phyloP scores from a whole-genome alignment of 1,284 basidiomycete genomes.

The Volvariella surrecta region DNA sequence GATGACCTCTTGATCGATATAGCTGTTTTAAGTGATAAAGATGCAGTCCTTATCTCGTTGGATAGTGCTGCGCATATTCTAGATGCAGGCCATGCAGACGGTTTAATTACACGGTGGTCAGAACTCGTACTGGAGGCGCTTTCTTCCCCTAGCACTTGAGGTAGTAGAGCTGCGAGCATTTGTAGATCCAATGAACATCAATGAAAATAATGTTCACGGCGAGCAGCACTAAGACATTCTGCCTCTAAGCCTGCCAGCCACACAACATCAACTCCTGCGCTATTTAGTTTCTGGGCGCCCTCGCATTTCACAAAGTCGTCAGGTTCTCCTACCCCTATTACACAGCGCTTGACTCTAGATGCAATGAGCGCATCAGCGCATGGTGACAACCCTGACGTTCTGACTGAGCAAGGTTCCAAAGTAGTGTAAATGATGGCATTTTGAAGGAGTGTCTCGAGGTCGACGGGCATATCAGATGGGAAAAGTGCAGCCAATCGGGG shows the following conservation, averaged over 20 bases:
- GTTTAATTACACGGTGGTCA: conserved; percentile 21
- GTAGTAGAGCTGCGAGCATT: neutral
- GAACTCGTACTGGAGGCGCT: conserved; percentile 9
- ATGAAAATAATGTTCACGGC: conserved; percentile 37
- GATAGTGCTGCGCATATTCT: conserved; percentile 26
- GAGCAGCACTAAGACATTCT: conserved; percentile 72
- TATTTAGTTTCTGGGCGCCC: conserved; percentile 69
- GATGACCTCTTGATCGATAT: conserved; percentile 38
- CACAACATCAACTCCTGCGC: conserved; percentile 70
- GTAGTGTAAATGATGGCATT: conserved; percentile 85
- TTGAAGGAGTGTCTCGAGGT: conserved; percentile 33
- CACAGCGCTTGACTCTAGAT: conserved; percentile 67
- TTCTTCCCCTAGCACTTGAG: too few relatives aligned
- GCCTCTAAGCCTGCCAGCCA: conserved; percentile 67
- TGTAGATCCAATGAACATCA: neutral
- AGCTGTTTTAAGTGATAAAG: conserved; percentile 19
- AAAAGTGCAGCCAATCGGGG: conserved; percentile 36
- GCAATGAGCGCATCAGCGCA: conserved; percentile 84
- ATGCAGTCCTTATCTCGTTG: conserved; percentile 32
- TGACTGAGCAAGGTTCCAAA: conserved; percentile 91
- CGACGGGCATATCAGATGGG: conserved; percentile 20
- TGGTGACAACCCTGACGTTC: conserved; percentile 81
- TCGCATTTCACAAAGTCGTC: conserved; percentile 94
- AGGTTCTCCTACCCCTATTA: conserved; percentile 90
- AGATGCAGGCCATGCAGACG: conserved; percentile 19